Conservation (phyloP, 805 yeast genomes). For the Priceomyces melissophilus region DNA sequence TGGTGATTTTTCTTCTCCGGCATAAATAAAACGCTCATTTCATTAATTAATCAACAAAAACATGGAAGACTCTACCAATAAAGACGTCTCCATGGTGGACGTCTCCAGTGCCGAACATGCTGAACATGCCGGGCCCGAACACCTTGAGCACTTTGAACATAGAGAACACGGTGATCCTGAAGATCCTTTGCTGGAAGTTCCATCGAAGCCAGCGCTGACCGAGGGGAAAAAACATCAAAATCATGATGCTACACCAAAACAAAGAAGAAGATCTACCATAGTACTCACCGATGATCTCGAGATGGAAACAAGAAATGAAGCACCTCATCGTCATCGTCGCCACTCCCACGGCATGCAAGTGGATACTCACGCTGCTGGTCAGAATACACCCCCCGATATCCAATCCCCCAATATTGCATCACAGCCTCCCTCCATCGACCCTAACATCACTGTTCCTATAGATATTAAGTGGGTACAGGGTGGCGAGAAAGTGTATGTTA, state of each 20-base stretch:
- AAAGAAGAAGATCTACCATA: conserved; percentile 65
- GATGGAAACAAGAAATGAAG: conserved; percentile 46
- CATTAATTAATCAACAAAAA: neutral
- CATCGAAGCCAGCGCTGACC: no score
- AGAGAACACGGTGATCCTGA: conserved; percentile 1
- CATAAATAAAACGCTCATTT: no score
- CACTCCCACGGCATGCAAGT: conserved; percentile 14
- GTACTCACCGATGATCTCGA: conserved; percentile 69
- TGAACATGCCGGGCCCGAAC: neutral
- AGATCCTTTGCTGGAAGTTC: no score
- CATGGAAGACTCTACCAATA: conserved; percentile 10
- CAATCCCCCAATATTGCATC: conserved; percentile 8
- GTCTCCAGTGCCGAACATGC: conserved; percentile 28
- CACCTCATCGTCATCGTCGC: conserved; percentile 24
- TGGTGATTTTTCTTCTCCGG: no score
- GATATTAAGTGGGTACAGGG: conserved; percentile 93
- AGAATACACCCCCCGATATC: conserved; percentile 1
- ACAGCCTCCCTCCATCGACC: conserved; percentile 16
- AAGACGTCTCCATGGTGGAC: conserved; percentile 44
- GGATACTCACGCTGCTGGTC: conserved; percentile 10
- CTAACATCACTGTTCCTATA: conserved; percentile 43
- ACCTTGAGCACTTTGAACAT: conserved; percentile 2
- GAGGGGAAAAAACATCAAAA: neutral
- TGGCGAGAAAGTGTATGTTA: conserved; percentile 92
- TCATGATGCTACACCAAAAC: neutral